A percentile compares a stretch with the other conserved stretches of the same genome.
Evolutionary conservation across 352 stramenopile genomes (phyloP).

Genomic region (Globisporangium mamillatum): DNA sequence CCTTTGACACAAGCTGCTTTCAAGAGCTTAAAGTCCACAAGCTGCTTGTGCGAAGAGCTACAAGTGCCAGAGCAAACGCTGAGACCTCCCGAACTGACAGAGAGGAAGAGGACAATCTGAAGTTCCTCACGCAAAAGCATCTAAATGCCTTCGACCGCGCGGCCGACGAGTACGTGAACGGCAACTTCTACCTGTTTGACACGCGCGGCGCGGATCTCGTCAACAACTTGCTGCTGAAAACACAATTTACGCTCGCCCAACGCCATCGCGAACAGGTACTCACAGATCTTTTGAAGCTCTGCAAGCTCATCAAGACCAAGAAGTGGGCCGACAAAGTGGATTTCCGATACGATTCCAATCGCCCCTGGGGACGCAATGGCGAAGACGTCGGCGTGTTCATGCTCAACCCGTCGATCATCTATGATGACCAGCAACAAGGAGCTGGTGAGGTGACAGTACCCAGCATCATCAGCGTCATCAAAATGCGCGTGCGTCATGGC

Average conservation of each 20-base stretch:
- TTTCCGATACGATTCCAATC: conserved; percentile 58
- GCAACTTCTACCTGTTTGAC: conserved; percentile 56
- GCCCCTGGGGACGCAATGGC: conserved; percentile 58
- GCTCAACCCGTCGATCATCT: conserved; percentile 46
- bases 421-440: conserved; percentile 30
- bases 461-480: conserved; percentile 57
- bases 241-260: conserved; percentile 54
- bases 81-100: not conserved
- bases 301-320: conserved; percentile 53
- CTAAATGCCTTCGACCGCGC: conserved; percentile 43
- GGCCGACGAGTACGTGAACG: conserved; percentile 67
- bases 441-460: conserved; percentile 32
- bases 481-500: conserved; percentile 58
- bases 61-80: not conserved
- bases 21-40: conserved; percentile 31
- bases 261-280: conserved; percentile 47
- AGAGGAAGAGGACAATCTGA: conserved; percentile 12
- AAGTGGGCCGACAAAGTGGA: conserved; percentile 77
- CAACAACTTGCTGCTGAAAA: conserved; percentile 45
- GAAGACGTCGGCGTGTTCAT: conserved; percentile 53
- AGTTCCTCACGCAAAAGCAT: conserved; percentile 55
- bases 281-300: conserved; percentile 48
- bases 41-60: conserved; percentile 23
- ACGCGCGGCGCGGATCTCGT: conserved; percentile 57
- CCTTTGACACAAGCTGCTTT: conserved; percentile 41